Conservation (phyloP, 2,329 filamentous ascomycete species). For the Trichoderma lentiforme region DNA sequence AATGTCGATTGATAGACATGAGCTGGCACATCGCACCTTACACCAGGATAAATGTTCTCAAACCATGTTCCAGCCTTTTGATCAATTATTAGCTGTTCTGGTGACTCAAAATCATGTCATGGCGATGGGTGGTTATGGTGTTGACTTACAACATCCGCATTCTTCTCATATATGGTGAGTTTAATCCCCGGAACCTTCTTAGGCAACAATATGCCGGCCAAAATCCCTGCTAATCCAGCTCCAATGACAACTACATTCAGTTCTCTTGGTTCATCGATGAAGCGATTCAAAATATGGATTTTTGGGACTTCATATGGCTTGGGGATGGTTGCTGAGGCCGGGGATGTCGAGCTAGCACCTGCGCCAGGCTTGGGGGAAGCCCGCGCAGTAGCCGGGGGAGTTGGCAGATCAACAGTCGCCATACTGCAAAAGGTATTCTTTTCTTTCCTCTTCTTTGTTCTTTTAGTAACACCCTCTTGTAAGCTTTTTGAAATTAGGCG, state of each 20-base stretch:
- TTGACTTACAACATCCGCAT: conserved; percentile 57
- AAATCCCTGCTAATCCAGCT: conserved; percentile 37
- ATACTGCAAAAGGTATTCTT: neutral
- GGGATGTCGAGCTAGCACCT: neutral
- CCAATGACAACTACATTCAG: conserved; percentile 37
- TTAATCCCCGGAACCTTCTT: conserved; percentile 66
- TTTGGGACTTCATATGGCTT: conserved; percentile 14
- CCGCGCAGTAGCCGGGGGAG: conserved; percentile 5
- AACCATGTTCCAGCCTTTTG: conserved; percentile 51
- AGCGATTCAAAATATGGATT: conserved; percentile 28
- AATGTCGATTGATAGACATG: conserved; percentile 70
- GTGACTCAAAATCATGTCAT: neutral
- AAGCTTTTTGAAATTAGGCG: neutral
- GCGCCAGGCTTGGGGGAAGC: conserved; percentile 2
- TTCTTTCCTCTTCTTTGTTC: neutral
- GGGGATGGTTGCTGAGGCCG: neutral
- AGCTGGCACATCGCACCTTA: conserved; percentile 65
- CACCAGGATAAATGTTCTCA: conserved; percentile 59
- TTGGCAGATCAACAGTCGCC: conserved; percentile 13
- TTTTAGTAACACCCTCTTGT: neutral
- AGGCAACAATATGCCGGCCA: conserved; percentile 63
- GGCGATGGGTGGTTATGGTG: neutral
- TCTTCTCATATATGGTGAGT: conserved; percentile 66
- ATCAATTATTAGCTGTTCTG: too few relatives aligned
- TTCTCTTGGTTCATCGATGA: conserved; percentile 35